These are phyloP conservation scores for Backusella circina DNA, from an alignment of 192 early-diverging fungal genomes.

Conservation along the genomic window DNA sequence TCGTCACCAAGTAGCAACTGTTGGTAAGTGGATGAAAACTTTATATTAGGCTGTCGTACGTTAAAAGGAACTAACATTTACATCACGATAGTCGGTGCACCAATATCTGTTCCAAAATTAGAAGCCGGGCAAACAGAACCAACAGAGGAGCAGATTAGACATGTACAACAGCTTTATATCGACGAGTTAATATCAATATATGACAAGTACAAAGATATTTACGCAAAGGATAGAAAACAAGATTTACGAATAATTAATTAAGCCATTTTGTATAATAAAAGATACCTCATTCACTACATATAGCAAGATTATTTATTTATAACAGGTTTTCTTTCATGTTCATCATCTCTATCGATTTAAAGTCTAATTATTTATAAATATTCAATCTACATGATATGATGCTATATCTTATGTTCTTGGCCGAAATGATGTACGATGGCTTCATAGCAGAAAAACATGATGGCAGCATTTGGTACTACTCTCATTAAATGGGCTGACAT, in stretches of 20 bases:
- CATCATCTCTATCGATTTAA: no score
- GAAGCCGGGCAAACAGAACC: conserved; percentile 30
- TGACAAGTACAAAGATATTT: conserved; percentile 66
- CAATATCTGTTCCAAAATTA: conserved; percentile 55
- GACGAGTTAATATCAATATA: conserved; percentile 55
- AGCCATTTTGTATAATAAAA: not conserved
- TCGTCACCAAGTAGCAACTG: conserved; percentile 38
- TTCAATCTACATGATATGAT: not conserved
- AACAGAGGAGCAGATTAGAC: conserved; percentile 47
- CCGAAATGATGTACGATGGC: conserved; percentile 54
- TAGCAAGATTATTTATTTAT: not conserved
- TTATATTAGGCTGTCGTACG: no score
- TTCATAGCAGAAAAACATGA: conserved; percentile 90
- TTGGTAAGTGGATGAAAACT: conserved; percentile 22
- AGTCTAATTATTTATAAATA: no score
- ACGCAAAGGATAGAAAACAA: conserved; percentile 55
- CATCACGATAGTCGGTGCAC: conserved; percentile 47
- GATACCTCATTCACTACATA: not conserved
- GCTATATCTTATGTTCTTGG: not conserved
- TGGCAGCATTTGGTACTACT: conserved; percentile 94
- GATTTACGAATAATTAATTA: conserved; percentile 65
- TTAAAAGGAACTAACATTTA: not conserved
- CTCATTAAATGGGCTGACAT: conserved; percentile 92
- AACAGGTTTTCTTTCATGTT: not conserved
- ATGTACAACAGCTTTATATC: conserved; percentile 64